Evolutionary conservation across 208 protist genomes (phyloP).

Genomic region (Crithidia expoeki): DNA sequence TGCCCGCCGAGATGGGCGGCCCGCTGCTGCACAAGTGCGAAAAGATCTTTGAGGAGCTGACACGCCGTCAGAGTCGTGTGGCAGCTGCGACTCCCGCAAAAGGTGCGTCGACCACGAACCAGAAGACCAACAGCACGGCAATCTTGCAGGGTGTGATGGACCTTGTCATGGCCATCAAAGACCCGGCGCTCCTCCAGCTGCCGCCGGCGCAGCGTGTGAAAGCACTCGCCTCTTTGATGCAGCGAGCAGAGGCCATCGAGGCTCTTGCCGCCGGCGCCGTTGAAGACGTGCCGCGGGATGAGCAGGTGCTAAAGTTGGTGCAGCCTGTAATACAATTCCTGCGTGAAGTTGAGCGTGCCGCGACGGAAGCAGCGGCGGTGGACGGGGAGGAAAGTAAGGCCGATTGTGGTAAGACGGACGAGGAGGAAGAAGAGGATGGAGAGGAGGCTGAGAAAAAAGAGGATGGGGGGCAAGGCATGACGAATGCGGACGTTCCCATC

Average conservation of each 20-base stretch:
- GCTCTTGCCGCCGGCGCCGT: constrained; percentile 9
- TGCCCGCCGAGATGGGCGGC: constrained; percentile 42
- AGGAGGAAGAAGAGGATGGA: constrained; percentile 1
- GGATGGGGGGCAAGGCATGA: background rate
- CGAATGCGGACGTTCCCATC: constrained; percentile 20
- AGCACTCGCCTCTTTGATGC: constrained; percentile 10
- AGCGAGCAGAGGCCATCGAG: constrained; percentile 14
- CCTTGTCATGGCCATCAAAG: constrained; percentile 12
- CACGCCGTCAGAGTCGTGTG: background rate
- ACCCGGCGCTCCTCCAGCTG: constrained; percentile 18
- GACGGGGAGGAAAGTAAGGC: background rate
- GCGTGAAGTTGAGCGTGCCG: constrained; percentile 1
- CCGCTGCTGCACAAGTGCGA: constrained; percentile 59
- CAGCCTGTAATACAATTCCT: constrained; percentile 15
- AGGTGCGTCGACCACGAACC: background rate
- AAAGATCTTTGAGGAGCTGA: constrained; percentile 30
- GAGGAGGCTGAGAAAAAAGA: background rate
- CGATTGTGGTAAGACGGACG: background rate
- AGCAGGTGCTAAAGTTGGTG: constrained; percentile 17
- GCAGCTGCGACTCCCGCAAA: background rate
- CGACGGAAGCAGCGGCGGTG: background rate
- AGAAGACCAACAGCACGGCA: constrained; percentile 4
- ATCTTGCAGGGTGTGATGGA: constrained; percentile 26
- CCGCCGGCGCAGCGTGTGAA: constrained; percentile 23
- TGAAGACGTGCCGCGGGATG: background rate